Evolutionary conservation across 1,139 yeast species (phyloP).

Genomic region (Kurtzmaniella quercitrusa): DNA sequence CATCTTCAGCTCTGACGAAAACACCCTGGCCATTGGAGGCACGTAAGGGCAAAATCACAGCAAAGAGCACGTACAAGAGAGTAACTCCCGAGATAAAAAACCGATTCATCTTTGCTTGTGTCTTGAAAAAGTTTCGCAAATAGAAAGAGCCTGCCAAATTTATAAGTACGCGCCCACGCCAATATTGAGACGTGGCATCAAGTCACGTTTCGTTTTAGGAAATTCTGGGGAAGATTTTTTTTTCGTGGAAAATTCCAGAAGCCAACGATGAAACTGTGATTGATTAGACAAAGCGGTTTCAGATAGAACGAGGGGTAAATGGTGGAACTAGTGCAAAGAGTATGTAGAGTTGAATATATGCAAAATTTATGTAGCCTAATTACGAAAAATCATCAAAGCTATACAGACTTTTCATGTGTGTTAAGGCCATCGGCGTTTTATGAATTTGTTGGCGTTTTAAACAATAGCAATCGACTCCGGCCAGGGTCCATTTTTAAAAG

Average conservation of each 20-base stretch:
- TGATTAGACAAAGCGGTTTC: too few relatives aligned
- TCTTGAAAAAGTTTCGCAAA: background rate
- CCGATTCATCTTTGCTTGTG: slow-evolving; percentile 18
- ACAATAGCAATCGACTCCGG: too few relatives aligned
- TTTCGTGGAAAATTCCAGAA: slow-evolving; percentile 4
- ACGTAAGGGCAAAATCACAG: slow-evolving; percentile 59
- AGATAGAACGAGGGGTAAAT: too few relatives aligned
- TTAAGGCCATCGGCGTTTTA: too few relatives aligned
- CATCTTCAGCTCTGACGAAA: slow-evolving; percentile 34
- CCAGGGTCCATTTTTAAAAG: too few relatives aligned
- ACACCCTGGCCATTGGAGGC: slow-evolving; percentile 32
- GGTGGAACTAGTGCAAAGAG: too few relatives aligned
- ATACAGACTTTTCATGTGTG: too few relatives aligned
- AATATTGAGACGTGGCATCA: slow-evolving; percentile 8
- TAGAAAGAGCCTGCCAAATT: background rate
- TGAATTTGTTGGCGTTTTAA: too few relatives aligned
- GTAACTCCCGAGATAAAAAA: slow-evolving; percentile 51
- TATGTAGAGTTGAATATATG: too few relatives aligned
- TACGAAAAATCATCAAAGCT: too few relatives aligned
- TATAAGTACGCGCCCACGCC: slow-evolving; percentile 1
- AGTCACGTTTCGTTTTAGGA: slow-evolving; percentile 7
- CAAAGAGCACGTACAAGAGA: slow-evolving; percentile 52
- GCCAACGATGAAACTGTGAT: background rate
- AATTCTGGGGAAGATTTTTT: background rate
- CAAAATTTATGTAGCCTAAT: too few relatives aligned